Conservation (phyloP, 768 basidiomycete genomes). For the Amanita phalloides region DNA sequence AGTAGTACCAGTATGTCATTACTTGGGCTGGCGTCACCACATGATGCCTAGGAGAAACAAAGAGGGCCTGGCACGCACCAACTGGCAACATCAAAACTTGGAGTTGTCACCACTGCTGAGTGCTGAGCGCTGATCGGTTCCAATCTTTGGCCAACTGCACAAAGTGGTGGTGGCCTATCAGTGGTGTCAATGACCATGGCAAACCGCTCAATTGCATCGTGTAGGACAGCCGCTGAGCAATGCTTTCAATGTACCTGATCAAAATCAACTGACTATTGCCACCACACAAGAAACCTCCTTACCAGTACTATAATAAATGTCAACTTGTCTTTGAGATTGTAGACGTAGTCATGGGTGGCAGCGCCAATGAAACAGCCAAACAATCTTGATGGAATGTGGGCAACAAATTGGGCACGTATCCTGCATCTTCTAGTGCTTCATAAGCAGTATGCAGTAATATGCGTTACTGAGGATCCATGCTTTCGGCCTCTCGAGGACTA, state of each 20-base stretch:
- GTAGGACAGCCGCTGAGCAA: constrained; percentile 67
- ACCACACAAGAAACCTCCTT: constrained; percentile 5
- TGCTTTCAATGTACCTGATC: constrained; percentile 52
- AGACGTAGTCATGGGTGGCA: constrained; percentile 59
- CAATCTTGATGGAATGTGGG: constrained; percentile 37
- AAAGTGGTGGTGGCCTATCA: no score
- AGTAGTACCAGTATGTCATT: no score
- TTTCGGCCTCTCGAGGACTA: constrained; percentile 62
- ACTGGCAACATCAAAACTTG: no score
- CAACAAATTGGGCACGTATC: constrained; percentile 54
- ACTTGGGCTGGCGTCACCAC: no score
- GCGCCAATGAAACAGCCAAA: constrained; percentile 63
- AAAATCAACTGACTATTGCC: neutral
- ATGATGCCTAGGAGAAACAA: no score
- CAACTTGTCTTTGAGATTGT: constrained; percentile 55
- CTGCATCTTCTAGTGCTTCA: constrained; percentile 59
- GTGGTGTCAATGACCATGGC: constrained; percentile 62
- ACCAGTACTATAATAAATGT: constrained; percentile 67
- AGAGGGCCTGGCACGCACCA: no score
- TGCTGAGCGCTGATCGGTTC: no score
- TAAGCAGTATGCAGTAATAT: constrained; percentile 56
- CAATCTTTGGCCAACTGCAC: no score
- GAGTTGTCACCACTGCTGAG: no score
- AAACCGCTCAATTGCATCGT: constrained; percentile 60
- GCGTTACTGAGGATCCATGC: constrained; percentile 72